These are phyloP conservation scores for Lepiota subincarnata DNA, from an alignment of 768 basidiomycete genomes.

Conservation along the genomic window DNA sequence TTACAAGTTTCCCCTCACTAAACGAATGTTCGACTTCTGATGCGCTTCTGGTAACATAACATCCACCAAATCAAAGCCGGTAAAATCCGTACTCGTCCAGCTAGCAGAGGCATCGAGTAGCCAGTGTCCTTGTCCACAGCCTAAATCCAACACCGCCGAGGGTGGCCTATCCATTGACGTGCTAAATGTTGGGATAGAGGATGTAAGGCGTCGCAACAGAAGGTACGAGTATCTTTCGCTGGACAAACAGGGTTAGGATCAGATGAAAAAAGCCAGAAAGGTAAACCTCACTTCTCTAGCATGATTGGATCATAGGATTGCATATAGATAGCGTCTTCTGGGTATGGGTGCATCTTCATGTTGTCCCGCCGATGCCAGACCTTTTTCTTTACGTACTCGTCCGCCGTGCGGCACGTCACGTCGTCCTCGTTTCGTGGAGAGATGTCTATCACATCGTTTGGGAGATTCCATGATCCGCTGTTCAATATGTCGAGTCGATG, in stretches of 20 bases:
- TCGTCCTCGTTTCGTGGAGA: constrained; percentile 12
- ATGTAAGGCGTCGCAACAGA: constrained; percentile 53
- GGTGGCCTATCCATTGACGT: constrained; percentile 47
- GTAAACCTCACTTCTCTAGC: constrained; percentile 51
- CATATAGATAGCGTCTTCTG: constrained; percentile 53
- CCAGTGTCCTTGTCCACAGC: constrained; percentile 75
- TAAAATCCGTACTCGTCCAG: constrained; percentile 61
- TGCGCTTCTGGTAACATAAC: constrained; percentile 35
- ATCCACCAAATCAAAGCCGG: constrained; percentile 64
- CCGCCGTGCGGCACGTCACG: constrained; percentile 15
- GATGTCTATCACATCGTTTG: not conserved
- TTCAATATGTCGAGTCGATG: not conserved
- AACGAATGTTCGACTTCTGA: constrained; percentile 38
- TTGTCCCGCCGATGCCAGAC: constrained; percentile 37
- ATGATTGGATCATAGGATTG: constrained; percentile 56
- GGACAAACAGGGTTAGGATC: constrained; percentile 12
- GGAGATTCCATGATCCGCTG: not conserved
- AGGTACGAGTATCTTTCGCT: constrained; percentile 61
- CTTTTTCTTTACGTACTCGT: constrained; percentile 27
- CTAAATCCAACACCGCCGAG: constrained; percentile 61
- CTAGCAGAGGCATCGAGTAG: constrained; percentile 50
- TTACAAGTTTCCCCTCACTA: constrained; percentile 67
- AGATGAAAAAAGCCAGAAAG: constrained; percentile 1
- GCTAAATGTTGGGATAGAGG: constrained; percentile 58
- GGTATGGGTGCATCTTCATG: constrained; percentile 55